A percentile compares a stretch with the other conserved stretches of the same genome.
These are phyloP conservation scores for Didymella arachidicola DNA, from an alignment of 2,329 filamentous ascomycete species.

Conservation along the genomic window DNA sequence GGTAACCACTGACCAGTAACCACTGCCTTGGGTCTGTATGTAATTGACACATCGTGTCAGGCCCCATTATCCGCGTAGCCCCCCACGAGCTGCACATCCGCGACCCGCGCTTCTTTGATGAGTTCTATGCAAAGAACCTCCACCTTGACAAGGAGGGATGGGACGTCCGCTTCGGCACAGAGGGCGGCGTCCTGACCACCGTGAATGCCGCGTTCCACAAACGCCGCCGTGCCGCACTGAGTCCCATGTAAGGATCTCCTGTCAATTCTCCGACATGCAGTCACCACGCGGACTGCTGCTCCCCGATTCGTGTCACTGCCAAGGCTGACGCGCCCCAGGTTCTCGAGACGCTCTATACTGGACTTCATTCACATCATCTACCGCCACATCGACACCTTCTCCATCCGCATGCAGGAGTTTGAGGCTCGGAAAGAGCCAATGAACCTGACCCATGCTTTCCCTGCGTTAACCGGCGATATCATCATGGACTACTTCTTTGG, in stretches of 20 bases:
- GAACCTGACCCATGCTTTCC: constrained; percentile 46
- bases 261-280: constrained; percentile 1
- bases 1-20: constrained; percentile 25
- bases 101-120: constrained; percentile 51
- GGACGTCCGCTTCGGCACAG: constrained; percentile 44
- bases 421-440: constrained; percentile 41
- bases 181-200: constrained; percentile 39
- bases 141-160: constrained; percentile 48
- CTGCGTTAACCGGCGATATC: constrained; percentile 55
- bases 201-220: constrained; percentile 42
- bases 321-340: constrained; percentile 29
- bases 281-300: neutral
- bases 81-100: constrained; percentile 55
- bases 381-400: constrained; percentile 45
- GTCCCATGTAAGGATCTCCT: constrained; percentile 38
- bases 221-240: constrained; percentile 42
- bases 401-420: constrained; percentile 41
- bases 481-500: constrained; percentile 56
- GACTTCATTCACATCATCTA: constrained; percentile 49
- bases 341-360: constrained; percentile 46
- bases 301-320: neutral
- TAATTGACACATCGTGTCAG: constrained; percentile 25
- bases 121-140: constrained; percentile 43
- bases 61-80: constrained; percentile 54
- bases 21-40: neutral